Base-by-base conservation (phyloP, 768 basidiomycete species). In the Kwoniella bestiolae region DNA sequence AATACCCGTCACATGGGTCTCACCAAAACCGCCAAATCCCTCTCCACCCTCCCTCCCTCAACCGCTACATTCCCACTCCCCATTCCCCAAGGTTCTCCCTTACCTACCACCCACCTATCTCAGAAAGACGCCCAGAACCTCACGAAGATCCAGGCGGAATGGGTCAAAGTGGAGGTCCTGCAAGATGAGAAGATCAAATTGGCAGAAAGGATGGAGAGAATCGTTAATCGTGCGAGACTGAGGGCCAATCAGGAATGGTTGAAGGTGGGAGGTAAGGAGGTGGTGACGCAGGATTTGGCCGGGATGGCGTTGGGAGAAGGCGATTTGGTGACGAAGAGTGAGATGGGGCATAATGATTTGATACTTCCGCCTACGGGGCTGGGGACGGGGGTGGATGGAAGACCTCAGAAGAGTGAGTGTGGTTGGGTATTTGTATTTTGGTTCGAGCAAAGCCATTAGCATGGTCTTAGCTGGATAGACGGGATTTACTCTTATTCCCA, bases 121-220 rank as follows among this genome's bases (percentile, higher is more conserved):
- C 38, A 63, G 18, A 78, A 77, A 50, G 79, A 80, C 41, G 66
- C 66, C 6, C 71, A 74, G 57, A 68, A 69, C 2, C 41, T 80
- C 12, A 70, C 65, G 8, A 76, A 76, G 32, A 70, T 81, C 34
- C 56, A 69, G 11, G 50, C 45, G 12, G 77, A 80, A 68, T 81
- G 75, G 70, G 72, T 47, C n/a, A 80, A 80, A 58, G 65, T 80
- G 23, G 74, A 79, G 28, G 51, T 51, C 14, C 49, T 79, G 14
- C 80, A 81, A 60, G 68, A 75, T 41, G 77, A 81, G 50, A 81
- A 79, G 67, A 64, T 71, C 28, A 58, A 62, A 28, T 63, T 79
- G 35, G 76, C 77, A 28, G 74, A 74, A 38, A 59, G 75, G 51
- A 61, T 79, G 71, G 72, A 70, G 49, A 50, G 73, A 57, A 79